Evolutionary conservation across 305 asterid genomes (phyloP).

Genomic region (Fraxinus ornus): DNA sequence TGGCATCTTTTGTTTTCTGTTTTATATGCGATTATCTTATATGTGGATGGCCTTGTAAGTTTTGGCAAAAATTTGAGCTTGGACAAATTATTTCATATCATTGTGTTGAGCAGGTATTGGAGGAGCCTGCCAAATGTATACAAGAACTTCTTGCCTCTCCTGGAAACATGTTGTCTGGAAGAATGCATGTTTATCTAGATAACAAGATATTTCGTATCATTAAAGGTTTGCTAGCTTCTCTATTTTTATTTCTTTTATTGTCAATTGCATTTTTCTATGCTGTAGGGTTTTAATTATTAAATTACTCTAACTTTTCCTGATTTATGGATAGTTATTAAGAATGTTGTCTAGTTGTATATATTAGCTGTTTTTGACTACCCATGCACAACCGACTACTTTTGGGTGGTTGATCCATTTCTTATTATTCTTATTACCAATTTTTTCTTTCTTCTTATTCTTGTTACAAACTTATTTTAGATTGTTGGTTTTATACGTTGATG

Average conservation of each 20-base stretch:
- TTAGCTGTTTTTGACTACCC: not conserved
- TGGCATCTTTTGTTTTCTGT: not conserved
- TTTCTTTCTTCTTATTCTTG: not conserved
- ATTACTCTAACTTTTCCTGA: not conserved
- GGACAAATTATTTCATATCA: constrained; percentile 15
- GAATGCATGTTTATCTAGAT: constrained; percentile 67
- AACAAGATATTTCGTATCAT: constrained; percentile 65
- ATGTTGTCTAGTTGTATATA: not conserved
- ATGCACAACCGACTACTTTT: not conserved
- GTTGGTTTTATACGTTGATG: not conserved
- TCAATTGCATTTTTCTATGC: not conserved
- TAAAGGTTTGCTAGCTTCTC: constrained; percentile 48
- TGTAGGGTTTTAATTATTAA: not conserved
- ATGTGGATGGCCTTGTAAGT: not conserved
- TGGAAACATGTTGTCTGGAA: constrained; percentile 65
- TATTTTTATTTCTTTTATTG: not conserved
- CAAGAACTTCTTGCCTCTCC: constrained; percentile 64
- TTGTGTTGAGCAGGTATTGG: constrained; percentile 58
- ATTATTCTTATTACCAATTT: not conserved
- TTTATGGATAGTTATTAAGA: not conserved
- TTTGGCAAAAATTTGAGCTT: not conserved
- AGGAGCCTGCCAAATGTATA: constrained; percentile 63
- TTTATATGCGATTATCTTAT: not conserved
- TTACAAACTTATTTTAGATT: not conserved
- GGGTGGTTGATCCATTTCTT: not conserved